Percentiles rank a stretch among this genome's conserved stretches.
These are phyloP conservation scores for Albifimbria verrucaria DNA, from an alignment of 2,329 filamentous ascomycete genomes.

Conservation along the genomic window DNA sequence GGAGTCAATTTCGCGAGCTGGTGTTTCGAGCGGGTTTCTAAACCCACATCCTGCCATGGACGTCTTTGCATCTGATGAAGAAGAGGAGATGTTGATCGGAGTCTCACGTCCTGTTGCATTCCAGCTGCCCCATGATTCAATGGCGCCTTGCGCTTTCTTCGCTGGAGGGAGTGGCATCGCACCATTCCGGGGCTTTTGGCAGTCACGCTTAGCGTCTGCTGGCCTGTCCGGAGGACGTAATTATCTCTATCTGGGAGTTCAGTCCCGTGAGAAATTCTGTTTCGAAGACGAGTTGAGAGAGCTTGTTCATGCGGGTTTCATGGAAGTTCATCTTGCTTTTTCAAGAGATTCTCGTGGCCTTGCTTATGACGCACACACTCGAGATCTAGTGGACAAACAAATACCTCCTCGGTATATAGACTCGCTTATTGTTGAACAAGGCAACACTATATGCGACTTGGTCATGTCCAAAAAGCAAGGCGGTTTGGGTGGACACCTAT, in stretches of 20 bases:
- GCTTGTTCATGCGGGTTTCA: slow-evolving; percentile 38
- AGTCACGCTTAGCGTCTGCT: slow-evolving; percentile 32
- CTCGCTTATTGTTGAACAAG: slow-evolving; percentile 47
- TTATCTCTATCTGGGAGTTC: slow-evolving; percentile 49
- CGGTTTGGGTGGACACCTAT: slow-evolving; percentile 38
- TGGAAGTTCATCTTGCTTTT: slow-evolving; percentile 52
- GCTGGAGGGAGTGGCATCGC: slow-evolving; percentile 53
- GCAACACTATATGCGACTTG: slow-evolving; percentile 47
- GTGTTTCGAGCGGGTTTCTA: slow-evolving; percentile 52
- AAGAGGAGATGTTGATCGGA: slow-evolving; percentile 49
- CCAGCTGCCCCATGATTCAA: slow-evolving; percentile 46
- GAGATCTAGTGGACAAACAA: slow-evolving; percentile 45
- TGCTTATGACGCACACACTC: slow-evolving; percentile 35
- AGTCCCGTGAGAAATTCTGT: slow-evolving; percentile 43
- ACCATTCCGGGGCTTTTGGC: slow-evolving; percentile 53
- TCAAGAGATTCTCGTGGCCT: slow-evolving; percentile 47
- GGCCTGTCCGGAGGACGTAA: slow-evolving; percentile 39
- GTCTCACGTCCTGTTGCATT: slow-evolving; percentile 50
- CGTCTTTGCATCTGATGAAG: slow-evolving; percentile 36
- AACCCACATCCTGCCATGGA: slow-evolving; percentile 37
- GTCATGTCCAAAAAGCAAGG: slow-evolving; percentile 56
- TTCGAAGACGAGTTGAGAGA: slow-evolving; percentile 17
- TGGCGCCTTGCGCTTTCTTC: slow-evolving; percentile 49
- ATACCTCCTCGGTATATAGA: slow-evolving; percentile 52
- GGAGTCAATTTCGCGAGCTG: slow-evolving; percentile 31